Percentiles rank a stretch among this genome's conserved stretches.
Conservation (phyloP, 768 basidiomycete species). For the Leccinum subgranulosum region DNA sequence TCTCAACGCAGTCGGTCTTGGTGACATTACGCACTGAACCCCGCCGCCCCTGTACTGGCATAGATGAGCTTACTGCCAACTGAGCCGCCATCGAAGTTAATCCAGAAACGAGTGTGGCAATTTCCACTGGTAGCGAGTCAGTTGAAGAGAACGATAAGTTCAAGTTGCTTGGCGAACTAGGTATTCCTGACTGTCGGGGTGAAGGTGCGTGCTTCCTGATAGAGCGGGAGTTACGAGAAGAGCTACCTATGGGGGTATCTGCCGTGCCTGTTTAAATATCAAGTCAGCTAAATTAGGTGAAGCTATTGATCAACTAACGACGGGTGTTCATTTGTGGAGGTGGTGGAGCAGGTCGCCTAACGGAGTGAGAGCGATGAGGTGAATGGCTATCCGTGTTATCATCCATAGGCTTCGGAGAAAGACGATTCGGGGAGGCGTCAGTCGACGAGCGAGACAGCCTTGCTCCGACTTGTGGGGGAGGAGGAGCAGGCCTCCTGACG, state of each 20-base stretch:
- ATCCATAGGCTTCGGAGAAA: not conserved
- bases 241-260: not conserved
- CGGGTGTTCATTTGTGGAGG: not conserved
- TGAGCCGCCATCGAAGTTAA: not conserved
- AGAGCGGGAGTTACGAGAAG: not conserved
- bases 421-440: not conserved
- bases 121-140: not conserved
- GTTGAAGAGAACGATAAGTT: not conserved
- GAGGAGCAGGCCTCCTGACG: not conserved
- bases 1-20: constrained; percentile 2
- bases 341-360: constrained; percentile 10
- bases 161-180: not conserved
- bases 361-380: not conserved
- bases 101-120: not conserved
- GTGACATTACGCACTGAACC: not conserved
- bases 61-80: rapidly evolving
- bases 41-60: not conserved
- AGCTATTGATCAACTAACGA: not conserved
- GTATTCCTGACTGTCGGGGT: not conserved
- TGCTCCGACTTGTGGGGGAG: not conserved
- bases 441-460: not conserved
- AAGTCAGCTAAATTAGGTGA: not conserved
- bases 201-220: constrained; percentile 7
- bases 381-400: not conserved
- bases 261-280: not conserved